phyloP scores from a whole-genome alignment of 352 stramenopile species.

The Globisporangium nodosum region DNA sequence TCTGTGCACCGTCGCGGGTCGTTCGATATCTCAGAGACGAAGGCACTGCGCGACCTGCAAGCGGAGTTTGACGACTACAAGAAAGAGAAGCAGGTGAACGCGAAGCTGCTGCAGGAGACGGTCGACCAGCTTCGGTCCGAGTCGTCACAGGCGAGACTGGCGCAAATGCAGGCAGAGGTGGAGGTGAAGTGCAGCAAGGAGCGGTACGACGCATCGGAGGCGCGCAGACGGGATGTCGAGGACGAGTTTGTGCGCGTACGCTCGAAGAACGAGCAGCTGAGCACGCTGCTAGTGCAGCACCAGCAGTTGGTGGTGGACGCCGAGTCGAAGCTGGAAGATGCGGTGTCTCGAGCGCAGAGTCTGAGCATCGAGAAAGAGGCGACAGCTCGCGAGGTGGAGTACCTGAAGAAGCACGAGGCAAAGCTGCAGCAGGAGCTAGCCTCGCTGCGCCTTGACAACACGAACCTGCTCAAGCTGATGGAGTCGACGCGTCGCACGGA shows the following conservation, averaged over 20 bases:
- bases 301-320: slow-evolving; percentile 50
- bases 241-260: slow-evolving; percentile 61
- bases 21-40: slow-evolving; percentile 30
- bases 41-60: slow-evolving; percentile 51
- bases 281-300: slow-evolving; percentile 54
- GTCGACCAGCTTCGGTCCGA: slow-evolving; percentile 52
- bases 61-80: slow-evolving; percentile 76
- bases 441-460: slow-evolving; percentile 61
- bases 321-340: slow-evolving; percentile 53
- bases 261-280: slow-evolving; percentile 56
- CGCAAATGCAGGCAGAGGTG: slow-evolving; percentile 67
- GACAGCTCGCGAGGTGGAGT: slow-evolving; percentile 34
- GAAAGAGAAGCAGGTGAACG: slow-evolving; percentile 62
- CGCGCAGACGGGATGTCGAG: slow-evolving; percentile 44
- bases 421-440: slow-evolving; percentile 55
- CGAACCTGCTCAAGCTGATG: slow-evolving; percentile 78
- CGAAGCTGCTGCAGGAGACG: slow-evolving; percentile 63
- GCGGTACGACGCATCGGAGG: slow-evolving; percentile 50
- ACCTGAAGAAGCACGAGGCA: slow-evolving; percentile 57
- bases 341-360: slow-evolving; percentile 29
- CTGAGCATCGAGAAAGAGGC: slow-evolving; percentile 47
- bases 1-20: slow-evolving; percentile 10
- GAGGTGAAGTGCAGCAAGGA: slow-evolving; percentile 61
- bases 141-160: slow-evolving; percentile 37
- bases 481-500: slow-evolving; percentile 71